A percentile compares a stretch with the other conserved stretches of the same genome.
Conservation (phyloP, 1,139 yeast species). For the Protomyces lactucae-debilis region DNA sequence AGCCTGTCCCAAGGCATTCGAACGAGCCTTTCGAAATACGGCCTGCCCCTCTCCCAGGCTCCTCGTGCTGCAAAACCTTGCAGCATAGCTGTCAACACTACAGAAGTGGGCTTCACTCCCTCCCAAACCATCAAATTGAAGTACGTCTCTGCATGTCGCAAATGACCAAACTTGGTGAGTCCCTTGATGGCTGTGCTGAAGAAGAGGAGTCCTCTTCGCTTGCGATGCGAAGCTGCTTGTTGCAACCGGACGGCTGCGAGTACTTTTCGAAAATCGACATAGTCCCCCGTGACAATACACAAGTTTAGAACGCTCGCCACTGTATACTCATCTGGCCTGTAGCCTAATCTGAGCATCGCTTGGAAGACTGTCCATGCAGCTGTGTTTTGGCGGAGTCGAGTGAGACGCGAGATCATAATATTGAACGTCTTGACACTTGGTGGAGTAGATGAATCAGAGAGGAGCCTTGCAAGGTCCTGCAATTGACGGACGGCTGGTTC, state of each 20-base stretch:
- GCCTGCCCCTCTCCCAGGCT: constrained; percentile 6
- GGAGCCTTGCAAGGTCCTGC: not conserved
- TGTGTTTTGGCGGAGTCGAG: constrained; percentile 28
- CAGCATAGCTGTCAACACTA: constrained; percentile 13
- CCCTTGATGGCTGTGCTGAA: constrained; percentile 18
- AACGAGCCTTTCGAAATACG: not conserved
- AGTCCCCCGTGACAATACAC: constrained; percentile 24
- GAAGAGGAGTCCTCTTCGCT: constrained; percentile 3
- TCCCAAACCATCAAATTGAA: constrained; percentile 6
- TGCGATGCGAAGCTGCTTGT: constrained; percentile 10
- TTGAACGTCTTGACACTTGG: constrained; percentile 31
- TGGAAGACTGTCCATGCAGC: constrained; percentile 31
- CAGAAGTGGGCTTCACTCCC: constrained; percentile 2
- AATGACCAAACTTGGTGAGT: constrained; percentile 3
- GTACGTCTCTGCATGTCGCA: constrained; percentile 16
- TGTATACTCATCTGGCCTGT: constrained; percentile 27
- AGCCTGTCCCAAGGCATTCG: constrained; percentile 1
- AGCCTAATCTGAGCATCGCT: constrained; percentile 28
- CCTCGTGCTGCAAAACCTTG: constrained; percentile 3
- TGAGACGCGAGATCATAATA: constrained; percentile 29
- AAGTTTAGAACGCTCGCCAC: constrained; percentile 27
- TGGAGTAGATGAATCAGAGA: constrained; percentile 6
- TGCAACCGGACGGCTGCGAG: constrained; percentile 23
- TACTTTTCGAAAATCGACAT: constrained; percentile 24
- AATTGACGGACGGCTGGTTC: constrained; percentile 2